Percentiles rank a stretch among this genome's conserved stretches.
Conservation (phyloP, 2,329 filamentous ascomycete species). For the Diaporthe sp. region DNA sequence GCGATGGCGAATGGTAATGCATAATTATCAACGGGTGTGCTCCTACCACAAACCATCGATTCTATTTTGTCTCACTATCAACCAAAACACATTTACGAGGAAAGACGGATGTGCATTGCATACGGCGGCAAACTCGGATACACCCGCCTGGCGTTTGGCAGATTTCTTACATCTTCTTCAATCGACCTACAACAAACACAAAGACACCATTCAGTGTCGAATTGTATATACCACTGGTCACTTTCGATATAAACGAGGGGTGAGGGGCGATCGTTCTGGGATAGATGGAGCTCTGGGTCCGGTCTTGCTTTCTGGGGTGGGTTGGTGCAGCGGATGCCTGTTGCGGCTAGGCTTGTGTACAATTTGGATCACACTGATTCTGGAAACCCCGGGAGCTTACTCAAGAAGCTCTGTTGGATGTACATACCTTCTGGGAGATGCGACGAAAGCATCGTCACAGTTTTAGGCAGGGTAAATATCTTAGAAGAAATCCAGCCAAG, state of each 20-base stretch:
- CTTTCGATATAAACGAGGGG: constrained; percentile 29
- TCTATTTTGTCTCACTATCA: constrained; percentile 34
- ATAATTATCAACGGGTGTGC: constrained; percentile 38
- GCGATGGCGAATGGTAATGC: constrained; percentile 41
- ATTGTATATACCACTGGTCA: constrained; percentile 38
- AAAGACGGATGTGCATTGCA: constrained; percentile 37
- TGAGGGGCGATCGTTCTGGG: constrained; percentile 22
- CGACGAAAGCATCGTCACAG: constrained; percentile 7
- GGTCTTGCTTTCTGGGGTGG: constrained; percentile 14
- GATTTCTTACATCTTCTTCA: constrained; percentile 26
- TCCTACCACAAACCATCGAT: constrained; percentile 22
- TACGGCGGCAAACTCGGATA: constrained; percentile 37
- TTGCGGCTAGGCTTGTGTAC: constrained; percentile 33
- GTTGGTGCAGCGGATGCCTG: background rate
- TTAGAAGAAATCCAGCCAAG: constrained; percentile 37
- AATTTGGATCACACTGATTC: constrained; percentile 26
- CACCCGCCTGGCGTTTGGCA: constrained; percentile 40
- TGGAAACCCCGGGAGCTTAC: constrained; percentile 17
- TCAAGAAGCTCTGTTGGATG: constrained; percentile 29
- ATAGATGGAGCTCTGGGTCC: constrained; percentile 37
- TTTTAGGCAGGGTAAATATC: constrained; percentile 36
- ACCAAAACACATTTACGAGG: constrained; percentile 37
- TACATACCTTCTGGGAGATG: constrained; percentile 33
- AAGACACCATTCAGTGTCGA: constrained; percentile 17
- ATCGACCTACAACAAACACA: constrained; percentile 27